Conservation (phyloP, 768 basidiomycete genomes). For the Kwoniella sp. region DNA sequence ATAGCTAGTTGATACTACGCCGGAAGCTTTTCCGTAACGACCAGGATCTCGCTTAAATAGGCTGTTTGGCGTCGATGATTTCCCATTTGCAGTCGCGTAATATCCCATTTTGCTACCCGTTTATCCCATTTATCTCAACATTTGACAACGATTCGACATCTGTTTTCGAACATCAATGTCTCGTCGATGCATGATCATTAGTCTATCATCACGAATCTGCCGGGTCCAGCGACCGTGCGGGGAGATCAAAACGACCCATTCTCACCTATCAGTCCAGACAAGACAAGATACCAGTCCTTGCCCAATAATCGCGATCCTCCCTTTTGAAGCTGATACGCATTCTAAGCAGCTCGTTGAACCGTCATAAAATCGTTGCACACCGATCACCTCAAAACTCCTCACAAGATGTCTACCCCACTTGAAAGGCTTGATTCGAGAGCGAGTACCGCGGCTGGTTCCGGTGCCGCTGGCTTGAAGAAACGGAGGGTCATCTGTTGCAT, state of each 20-base stretch:
- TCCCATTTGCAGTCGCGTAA: constrained; percentile 10
- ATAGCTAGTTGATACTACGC: no score
- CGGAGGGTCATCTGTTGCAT: constrained; percentile 25
- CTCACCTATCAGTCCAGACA: no score
- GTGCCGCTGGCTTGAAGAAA: background rate
- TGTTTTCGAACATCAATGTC: background rate
- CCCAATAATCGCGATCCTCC: no score
- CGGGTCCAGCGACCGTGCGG: background rate
- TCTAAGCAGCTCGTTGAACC: no score
- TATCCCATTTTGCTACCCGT: background rate
- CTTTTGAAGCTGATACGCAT: no score
- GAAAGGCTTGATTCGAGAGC: constrained; percentile 2
- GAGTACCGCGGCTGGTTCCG: background rate
- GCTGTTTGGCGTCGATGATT: background rate
- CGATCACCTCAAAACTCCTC: no score
- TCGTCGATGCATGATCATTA: no score
- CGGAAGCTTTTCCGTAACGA: no score
- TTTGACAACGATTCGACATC: background rate
- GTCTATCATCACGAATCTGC: no score
- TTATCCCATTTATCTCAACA: background rate
- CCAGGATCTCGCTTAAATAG: constrained; percentile 13
- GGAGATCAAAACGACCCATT: no score
- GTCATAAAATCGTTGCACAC: no score
- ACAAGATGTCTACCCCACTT: background rate
- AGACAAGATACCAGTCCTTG: no score